These are phyloP conservation scores for Ammopiptanthus mongolicus DNA, from an alignment of 306 rosid species.

Conservation along the genomic window DNA sequence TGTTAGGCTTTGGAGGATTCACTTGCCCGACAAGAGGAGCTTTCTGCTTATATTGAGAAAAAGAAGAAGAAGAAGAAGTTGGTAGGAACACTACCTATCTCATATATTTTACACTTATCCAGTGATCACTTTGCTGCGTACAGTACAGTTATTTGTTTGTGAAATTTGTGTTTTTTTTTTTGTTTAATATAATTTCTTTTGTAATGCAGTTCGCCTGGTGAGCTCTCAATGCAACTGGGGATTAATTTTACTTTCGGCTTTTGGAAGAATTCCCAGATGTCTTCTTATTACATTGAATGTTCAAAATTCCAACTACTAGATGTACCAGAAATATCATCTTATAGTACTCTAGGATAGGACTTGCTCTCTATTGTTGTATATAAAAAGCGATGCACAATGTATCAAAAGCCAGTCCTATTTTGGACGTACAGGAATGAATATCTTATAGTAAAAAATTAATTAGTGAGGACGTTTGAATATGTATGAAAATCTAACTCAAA, in stretches of 20 bases:
- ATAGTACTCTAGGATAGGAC: conserved; percentile 18
- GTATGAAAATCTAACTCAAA: too few relatives aligned
- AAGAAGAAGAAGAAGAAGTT: conserved; percentile 68
- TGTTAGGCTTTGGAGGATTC: conserved; percentile 76
- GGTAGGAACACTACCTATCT: conserved; percentile 39
- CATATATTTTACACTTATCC: background rate
- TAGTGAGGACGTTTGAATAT: conserved; percentile 2
- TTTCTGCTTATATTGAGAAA: conserved; percentile 58
- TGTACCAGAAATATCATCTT: background rate
- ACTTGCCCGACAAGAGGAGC: conserved; percentile 55
- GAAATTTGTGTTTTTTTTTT: background rate
- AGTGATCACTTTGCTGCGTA: background rate
- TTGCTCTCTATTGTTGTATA: conserved; percentile 10
- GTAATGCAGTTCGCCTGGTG: conserved; percentile 56
- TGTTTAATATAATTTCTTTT: background rate
- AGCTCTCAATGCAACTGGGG: conserved; percentile 9
- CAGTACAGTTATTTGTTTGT: background rate
- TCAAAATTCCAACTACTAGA: conserved; percentile 10
- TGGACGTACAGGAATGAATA: conserved; percentile 10
- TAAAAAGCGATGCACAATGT: conserved; percentile 12
- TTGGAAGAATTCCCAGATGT: conserved; percentile 16
- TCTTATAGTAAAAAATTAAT: background rate
- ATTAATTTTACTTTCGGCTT: background rate
- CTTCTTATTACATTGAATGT: background rate
- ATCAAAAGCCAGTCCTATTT: conserved; percentile 23